phyloP scores from a whole-genome alignment of 345 rosid species.

The Corchorus olitorius region DNA sequence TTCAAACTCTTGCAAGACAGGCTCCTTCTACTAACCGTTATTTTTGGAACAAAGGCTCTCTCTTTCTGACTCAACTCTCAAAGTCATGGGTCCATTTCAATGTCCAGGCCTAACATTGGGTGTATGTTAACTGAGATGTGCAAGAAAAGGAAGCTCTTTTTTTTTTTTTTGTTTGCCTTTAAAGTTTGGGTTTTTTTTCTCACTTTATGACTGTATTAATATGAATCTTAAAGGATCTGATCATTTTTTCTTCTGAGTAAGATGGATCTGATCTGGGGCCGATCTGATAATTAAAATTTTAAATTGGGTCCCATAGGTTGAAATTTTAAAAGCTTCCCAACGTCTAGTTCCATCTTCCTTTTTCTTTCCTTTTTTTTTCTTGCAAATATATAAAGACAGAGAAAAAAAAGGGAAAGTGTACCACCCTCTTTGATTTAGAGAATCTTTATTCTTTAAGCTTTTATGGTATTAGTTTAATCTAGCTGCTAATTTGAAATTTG shows the following conservation, averaged over 20 bases:
- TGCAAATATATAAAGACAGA: background rate
- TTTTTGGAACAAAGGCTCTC: background rate
- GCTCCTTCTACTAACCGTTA: slow-evolving; percentile 6
- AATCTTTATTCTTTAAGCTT: background rate
- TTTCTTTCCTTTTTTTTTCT: background rate
- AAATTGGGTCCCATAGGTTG: background rate
- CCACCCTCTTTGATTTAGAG: background rate
- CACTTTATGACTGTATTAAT: background rate
- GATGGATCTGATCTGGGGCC: background rate
- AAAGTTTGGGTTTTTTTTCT: background rate
- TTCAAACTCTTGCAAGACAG: background rate
- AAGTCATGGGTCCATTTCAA: slow-evolving; percentile 3
- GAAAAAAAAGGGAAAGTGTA: background rate
- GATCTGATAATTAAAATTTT: background rate
- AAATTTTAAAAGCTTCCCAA: slow-evolving; percentile 9
- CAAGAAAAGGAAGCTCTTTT: background rate
- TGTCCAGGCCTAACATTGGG: background rate
- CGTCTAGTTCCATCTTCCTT: background rate
- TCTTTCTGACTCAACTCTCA: background rate
- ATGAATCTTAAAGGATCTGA: background rate
- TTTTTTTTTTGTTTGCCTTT: too few species aligned
- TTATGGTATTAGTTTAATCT: background rate
- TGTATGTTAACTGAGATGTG: background rate
- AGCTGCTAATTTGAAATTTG: background rate
- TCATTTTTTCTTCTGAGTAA: background rate